A percentile compares a stretch with the other conserved stretches of the same genome.
phyloP scores from a whole-genome alignment of 345 rosid species.

The Citrus mangshanensis region DNA sequence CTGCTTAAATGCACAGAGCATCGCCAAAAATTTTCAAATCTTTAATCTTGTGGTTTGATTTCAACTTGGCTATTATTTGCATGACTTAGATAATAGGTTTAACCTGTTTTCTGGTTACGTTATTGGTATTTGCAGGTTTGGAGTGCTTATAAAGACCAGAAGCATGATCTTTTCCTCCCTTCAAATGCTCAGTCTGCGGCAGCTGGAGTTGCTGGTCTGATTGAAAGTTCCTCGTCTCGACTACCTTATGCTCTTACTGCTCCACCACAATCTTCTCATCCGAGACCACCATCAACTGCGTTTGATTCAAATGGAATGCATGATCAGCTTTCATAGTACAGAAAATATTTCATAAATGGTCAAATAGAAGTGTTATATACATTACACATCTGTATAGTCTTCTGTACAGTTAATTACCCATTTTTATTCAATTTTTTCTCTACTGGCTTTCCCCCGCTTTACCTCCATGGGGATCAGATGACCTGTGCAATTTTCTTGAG shows the following conservation, averaged over 20 bases:
- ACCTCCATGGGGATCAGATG: background rate
- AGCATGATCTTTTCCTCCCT: constrained; percentile 95
- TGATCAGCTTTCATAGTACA: constrained; percentile 25
- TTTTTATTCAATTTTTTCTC: background rate
- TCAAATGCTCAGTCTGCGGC: constrained; percentile 89
- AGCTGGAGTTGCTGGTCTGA: constrained; percentile 96
- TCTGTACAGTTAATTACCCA: constrained; percentile 40
- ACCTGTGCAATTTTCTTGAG: constrained; percentile 5
- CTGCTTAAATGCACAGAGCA: background rate
- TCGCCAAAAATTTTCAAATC: background rate
- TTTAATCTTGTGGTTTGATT: background rate
- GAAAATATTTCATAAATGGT: background rate
- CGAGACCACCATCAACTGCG: constrained; percentile 27
- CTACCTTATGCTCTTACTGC: constrained; percentile 85
- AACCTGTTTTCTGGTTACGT: background rate
- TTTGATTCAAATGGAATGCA: constrained; percentile 39
- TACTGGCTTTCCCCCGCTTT: too few species aligned
- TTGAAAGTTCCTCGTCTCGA: constrained; percentile 76
- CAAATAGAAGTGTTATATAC: background rate
- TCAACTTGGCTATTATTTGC: background rate
- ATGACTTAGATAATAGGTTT: background rate
- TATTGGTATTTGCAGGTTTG: constrained; percentile 56
- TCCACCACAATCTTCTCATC: constrained; percentile 45
- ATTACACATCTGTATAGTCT: constrained; percentile 28
- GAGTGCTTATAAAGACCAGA: constrained; percentile 97